These are phyloP conservation scores for Tetrahymena malaccensis DNA, from an alignment of 73 alveolate genomes.

Conservation along the genomic window DNA sequence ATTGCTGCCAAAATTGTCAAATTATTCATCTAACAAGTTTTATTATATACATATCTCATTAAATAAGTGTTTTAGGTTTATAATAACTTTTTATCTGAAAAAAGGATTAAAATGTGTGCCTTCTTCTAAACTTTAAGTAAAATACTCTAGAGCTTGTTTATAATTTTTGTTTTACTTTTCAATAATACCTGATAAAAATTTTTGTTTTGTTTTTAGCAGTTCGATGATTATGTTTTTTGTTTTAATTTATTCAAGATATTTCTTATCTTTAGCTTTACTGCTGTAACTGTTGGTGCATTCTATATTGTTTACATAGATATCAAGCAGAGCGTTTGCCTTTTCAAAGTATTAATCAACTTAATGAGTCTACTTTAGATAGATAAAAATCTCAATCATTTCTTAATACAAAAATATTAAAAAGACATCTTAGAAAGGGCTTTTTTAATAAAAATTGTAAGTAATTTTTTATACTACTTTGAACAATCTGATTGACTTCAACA, in stretches of 20 bases:
- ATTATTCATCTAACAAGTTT: background rate
- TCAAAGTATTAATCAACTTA: too few relatives aligned
- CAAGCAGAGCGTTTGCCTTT: background rate
- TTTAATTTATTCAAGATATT: background rate
- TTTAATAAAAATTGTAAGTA: too few relatives aligned
- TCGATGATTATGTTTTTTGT: background rate
- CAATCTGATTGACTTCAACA: background rate
- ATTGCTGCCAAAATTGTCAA: background rate
- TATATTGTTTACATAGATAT: too few relatives aligned
- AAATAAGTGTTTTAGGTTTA: background rate
- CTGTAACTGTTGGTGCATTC: background rate
- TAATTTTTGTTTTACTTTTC: background rate
- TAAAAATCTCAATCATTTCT: background rate
- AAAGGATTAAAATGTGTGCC: background rate
- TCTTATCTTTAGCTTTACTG: background rate
- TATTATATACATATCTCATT: background rate
- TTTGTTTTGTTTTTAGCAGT: background rate
- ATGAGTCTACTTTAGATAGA: background rate
- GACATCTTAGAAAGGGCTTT: background rate
- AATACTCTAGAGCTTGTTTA: background rate
- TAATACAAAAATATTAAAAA: too few relatives aligned
- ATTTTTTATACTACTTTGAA: background rate
- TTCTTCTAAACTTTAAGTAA: background rate
- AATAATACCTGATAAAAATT: background rate
- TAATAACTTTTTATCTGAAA: background rate